Percentiles rank a stretch among this genome's conserved stretches.
phyloP scores from a whole-genome alignment of 805 yeast genomes.

The Teunomyces lycoperdinae region DNA sequence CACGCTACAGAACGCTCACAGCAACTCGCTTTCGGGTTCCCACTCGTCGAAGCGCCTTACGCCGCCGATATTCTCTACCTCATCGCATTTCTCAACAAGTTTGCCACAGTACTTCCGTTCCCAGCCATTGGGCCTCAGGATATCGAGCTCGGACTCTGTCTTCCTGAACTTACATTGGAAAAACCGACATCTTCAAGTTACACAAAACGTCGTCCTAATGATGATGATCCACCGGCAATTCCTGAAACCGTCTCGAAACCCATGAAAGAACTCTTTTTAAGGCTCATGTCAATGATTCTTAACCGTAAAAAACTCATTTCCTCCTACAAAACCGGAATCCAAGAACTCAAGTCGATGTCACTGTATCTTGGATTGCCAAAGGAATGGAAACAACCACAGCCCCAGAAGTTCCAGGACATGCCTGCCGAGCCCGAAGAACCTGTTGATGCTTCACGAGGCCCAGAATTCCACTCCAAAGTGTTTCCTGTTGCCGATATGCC shows the following conservation, averaged over 20 bases:
- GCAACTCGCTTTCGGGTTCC: slow-evolving; percentile 35
- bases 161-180: slow-evolving; percentile 10
- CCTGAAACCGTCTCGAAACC: slow-evolving; percentile 18
- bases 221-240: background rate
- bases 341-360: slow-evolving; percentile 30
- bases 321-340: slow-evolving; percentile 26
- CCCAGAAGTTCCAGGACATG: slow-evolving; percentile 4
- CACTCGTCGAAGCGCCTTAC: slow-evolving; percentile 20
- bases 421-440: slow-evolving; percentile 10
- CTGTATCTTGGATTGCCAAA: slow-evolving; percentile 31
- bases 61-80: slow-evolving; percentile 35
- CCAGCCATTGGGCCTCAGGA: slow-evolving; percentile 34
- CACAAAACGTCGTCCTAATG: background rate
- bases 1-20: slow-evolving; percentile 14
- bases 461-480: slow-evolving; percentile 9
- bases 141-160: slow-evolving; percentile 34
- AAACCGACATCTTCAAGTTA: slow-evolving; percentile 1
- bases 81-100: slow-evolving; percentile 31
- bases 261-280: slow-evolving; percentile 33
- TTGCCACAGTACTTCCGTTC: slow-evolving; percentile 22
- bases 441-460: slow-evolving; percentile 25
- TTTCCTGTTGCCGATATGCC: background rate
- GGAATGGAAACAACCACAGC: slow-evolving; percentile 34
- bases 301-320: slow-evolving; percentile 31
- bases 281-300: slow-evolving; percentile 32